Conservation (phyloP, 129 eudicot genomes). For the Flaveria bidentis region DNA sequence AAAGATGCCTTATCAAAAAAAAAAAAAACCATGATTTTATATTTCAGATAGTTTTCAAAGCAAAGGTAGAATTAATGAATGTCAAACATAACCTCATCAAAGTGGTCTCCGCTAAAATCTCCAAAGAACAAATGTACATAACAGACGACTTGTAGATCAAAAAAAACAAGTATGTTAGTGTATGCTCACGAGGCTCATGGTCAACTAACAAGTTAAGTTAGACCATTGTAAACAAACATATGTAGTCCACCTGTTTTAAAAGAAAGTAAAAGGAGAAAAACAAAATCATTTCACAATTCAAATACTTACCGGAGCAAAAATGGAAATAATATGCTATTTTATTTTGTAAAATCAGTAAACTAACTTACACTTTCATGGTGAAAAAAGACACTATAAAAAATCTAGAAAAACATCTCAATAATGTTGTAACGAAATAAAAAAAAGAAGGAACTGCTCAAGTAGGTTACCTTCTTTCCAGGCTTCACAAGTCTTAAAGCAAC, state of each 20-base stretch:
- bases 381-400: not conserved
- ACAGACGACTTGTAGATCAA: not conserved
- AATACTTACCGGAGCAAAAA: not conserved
- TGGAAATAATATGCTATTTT: not conserved
- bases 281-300: not conserved
- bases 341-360: not conserved
- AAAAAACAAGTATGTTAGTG: not conserved
- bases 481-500: conserved; percentile 95
- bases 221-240: not conserved
- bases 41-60: not conserved
- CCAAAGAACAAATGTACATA: not conserved
- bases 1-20: conserved; percentile 47
- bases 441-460: not conserved
- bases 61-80: not conserved
- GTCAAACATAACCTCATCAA: not conserved
- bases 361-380: not conserved
- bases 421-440: not conserved
- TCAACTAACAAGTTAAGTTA: conserved; percentile 1
- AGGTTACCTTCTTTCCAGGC: conserved; percentile 92
- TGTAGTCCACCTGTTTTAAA: not conserved
- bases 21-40: not conserved
- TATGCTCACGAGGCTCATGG: conserved; percentile 3
- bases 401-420: not conserved
- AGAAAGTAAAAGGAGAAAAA: conserved; percentile 15
- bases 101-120: not conserved